These are phyloP conservation scores for Aschersonia sp. DNA, from an alignment of 2,329 filamentous ascomycete genomes.

Conservation along the genomic window DNA sequence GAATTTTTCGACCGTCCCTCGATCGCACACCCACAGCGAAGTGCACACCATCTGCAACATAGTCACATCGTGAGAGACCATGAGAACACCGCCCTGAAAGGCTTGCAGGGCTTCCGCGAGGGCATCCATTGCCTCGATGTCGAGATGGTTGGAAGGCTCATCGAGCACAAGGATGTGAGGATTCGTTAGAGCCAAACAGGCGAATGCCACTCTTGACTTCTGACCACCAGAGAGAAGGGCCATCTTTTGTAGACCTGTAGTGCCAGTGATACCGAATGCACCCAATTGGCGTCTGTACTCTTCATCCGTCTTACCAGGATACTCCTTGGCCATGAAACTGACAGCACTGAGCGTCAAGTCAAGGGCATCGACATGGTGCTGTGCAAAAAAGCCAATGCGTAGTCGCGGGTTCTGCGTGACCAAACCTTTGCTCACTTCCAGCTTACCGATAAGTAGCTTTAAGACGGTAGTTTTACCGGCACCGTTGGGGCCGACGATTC, in stretches of 20 bases:
- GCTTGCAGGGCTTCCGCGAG: conserved; percentile 68
- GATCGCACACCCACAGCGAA: conserved; percentile 91
- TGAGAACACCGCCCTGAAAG: conserved; percentile 90
- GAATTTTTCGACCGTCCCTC: conserved; percentile 91
- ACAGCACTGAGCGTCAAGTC: conserved; percentile 83
- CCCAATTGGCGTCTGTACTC: conserved; percentile 93
- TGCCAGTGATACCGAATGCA: conserved; percentile 81
- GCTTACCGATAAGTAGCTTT: conserved; percentile 85
- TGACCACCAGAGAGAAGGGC: conserved; percentile 87
- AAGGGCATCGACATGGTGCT: conserved; percentile 94
- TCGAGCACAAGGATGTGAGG: conserved; percentile 96
- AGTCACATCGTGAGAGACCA: conserved; percentile 98
- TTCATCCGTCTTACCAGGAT: conserved; percentile 84
- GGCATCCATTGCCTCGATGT: conserved; percentile 99
- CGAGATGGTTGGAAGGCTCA: conserved; percentile 95
- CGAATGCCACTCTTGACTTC: conserved; percentile 95
- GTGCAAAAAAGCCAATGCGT: conserved; percentile 90
- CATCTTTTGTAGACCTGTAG: conserved; percentile 95
- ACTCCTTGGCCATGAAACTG: conserved; percentile 88
- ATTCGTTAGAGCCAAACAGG: conserved; percentile 85
- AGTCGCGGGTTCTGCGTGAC: conserved; percentile 83
- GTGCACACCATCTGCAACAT: conserved; percentile 96
- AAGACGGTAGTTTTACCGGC: conserved; percentile 98
- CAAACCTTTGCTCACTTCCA: conserved; percentile 61
- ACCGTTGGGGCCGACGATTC: conserved; percentile 98